These are phyloP conservation scores for Takashimella koratensis DNA, from an alignment of 1,284 basidiomycete species.

Conservation along the genomic window DNA sequence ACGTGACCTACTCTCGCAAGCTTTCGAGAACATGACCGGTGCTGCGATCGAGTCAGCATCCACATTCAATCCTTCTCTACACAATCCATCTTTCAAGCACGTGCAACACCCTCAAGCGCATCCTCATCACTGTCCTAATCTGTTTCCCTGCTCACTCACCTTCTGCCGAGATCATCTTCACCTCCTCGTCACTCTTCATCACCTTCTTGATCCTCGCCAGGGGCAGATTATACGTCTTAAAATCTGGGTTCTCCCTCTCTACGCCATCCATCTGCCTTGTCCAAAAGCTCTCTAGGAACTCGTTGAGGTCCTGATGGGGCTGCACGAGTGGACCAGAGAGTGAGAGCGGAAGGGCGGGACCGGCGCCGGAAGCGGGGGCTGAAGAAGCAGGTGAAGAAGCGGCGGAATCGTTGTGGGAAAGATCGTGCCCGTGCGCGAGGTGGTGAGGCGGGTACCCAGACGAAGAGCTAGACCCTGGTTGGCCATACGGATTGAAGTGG, in stretches of 20 bases:
- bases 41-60: slow-evolving; percentile 52
- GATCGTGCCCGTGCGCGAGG: neutral
- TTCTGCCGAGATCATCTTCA: slow-evolving; percentile 97
- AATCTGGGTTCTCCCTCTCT: slow-evolving; percentile 43
- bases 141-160: too few relatives aligned
- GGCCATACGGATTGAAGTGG: neutral
- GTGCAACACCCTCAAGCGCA: too few relatives aligned
- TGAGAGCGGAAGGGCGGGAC: neutral
- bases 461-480: neutral
- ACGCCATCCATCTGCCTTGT: slow-evolving; percentile 47
- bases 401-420: neutral
- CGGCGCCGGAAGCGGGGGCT: too few relatives aligned
- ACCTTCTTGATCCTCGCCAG: slow-evolving; percentile 93
- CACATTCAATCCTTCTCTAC: neutral
- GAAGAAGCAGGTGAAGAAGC: neutral
- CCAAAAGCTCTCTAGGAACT: slow-evolving; percentile 47
- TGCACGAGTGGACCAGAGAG: slow-evolving; percentile 29
- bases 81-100: too few relatives aligned
- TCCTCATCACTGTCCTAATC: too few relatives aligned
- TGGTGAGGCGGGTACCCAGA: neutral
- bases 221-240: slow-evolving; percentile 44
- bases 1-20: slow-evolving; percentile 77
- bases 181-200: slow-evolving; percentile 96
- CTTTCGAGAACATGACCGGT: slow-evolving; percentile 90
- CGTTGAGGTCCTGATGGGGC: slow-evolving; percentile 44